Evolutionary conservation across 768 basidiomycete genomes (phyloP).

Genomic region (Amanita polypyramis): DNA sequence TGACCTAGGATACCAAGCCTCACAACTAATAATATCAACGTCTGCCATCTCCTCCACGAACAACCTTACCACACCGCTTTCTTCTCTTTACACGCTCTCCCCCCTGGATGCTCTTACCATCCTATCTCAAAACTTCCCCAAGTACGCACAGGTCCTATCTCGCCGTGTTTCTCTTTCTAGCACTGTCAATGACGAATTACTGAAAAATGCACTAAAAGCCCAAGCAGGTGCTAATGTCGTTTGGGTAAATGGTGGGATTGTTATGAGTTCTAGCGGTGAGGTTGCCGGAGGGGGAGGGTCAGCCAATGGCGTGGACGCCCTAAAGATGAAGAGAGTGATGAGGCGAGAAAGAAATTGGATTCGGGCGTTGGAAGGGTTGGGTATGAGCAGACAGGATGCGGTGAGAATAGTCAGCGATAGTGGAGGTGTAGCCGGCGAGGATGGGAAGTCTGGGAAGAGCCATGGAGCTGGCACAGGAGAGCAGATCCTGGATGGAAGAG

Average conservation of each 20-base stretch:
- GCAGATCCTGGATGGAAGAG: constrained; percentile 52
- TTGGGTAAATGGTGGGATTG: constrained; percentile 72
- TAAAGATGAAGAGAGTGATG: constrained; percentile 61
- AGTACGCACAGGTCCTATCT: constrained; percentile 65
- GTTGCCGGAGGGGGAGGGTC: constrained; percentile 14
- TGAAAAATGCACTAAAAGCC: constrained; percentile 42
- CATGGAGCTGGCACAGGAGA: background rate
- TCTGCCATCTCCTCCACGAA: background rate
- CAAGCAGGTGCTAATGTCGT: constrained; percentile 44
- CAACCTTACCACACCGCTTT: background rate
- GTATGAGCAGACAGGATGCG: constrained; percentile 53
- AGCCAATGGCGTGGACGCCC: constrained; percentile 53
- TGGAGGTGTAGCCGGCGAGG: constrained; percentile 25
- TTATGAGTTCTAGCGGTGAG: constrained; percentile 21
- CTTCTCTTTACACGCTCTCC: constrained; percentile 25
- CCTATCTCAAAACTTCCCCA: constrained; percentile 84
- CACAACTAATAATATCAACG: constrained; percentile 55
- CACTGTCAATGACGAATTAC: constrained; percentile 43
- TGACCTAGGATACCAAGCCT: constrained; percentile 65
- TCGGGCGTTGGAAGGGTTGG: constrained; percentile 45
- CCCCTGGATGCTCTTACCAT: constrained; percentile 49
- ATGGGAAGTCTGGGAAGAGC: constrained; percentile 20
- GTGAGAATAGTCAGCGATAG: constrained; percentile 62
- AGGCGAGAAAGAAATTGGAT: constrained; percentile 63
- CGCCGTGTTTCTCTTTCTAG: constrained; percentile 51